phyloP scores from a whole-genome alignment of 148 eudicot species.

The Rhododendron vialii region DNA sequence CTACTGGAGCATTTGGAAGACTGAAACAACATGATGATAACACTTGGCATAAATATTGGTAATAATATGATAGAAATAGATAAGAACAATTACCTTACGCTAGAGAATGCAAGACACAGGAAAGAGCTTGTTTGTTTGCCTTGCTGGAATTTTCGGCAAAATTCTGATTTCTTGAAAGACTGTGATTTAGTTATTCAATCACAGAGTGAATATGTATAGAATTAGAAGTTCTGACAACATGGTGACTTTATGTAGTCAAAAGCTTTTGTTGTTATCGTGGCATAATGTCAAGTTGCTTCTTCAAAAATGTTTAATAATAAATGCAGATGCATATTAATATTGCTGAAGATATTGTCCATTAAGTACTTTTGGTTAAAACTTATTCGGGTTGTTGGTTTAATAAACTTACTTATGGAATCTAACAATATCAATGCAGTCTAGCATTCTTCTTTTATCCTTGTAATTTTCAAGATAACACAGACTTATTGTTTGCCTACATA shows the following conservation, averaged over 20 bases:
- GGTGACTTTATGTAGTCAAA: not conserved
- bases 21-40: not conserved
- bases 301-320: not conserved
- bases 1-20: not conserved
- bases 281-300: not conserved
- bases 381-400: not conserved
- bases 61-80: not conserved
- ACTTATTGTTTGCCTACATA: not conserved
- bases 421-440: not conserved
- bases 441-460: not conserved
- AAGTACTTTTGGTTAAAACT: not conserved
- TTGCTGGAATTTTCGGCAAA: not conserved
- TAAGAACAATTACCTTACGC: not conserved
- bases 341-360: not conserved
- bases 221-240: not conserved
- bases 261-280: not conserved
- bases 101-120: not conserved
- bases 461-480: not conserved
- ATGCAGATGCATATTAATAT: not conserved
- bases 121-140: not conserved
- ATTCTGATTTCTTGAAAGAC: not conserved
- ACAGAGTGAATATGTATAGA: not conserved
- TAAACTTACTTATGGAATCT: not conserved
- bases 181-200: not conserved
- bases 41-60: not conserved